Base-by-base conservation (phyloP, 768 basidiomycete genomes). In the Filobasidium floriforme region DNA sequence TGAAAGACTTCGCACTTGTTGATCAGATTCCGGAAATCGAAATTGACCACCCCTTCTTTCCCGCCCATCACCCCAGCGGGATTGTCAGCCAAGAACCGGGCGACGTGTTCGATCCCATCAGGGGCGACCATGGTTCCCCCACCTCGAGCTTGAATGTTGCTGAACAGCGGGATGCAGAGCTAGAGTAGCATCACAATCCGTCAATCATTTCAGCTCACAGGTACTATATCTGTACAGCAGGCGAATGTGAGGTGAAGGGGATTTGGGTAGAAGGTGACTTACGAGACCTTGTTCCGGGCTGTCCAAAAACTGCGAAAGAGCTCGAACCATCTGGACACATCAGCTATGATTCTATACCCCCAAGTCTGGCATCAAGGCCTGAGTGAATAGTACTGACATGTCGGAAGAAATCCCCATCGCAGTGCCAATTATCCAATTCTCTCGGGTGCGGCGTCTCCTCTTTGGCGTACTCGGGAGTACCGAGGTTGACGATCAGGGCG, bases 401-500 rank as follows among this genome's bases (percentile, higher is more conserved):
- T 5, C 46, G 46, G 46, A 46, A 62, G 29, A 37, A 63, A 63
- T 75, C 69, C 41, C 71, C 74, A 66, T 77, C 72, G 52, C 69
- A 63, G 73, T 87, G 86, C 85, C 86, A 87, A 68, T 86, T 85
- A 63, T 82, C 81, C 63, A 87, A 76, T 59, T 84, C 81, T 62
- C 76, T 73, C 5, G 84, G 83, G 40, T 75, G 70, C 18, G 55
- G 26, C 12, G 57, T n/a, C n/a, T 60, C 41, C 65, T 44, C 37
- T 26, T 54, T 54, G 55, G 43, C 51, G n/a, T 55, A 75, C 51
- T 82, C 81, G 7, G 82, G 80, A 15, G 78, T 81, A 24, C 85
- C 85, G 22, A 87, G 77, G 71, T 86, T 87, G 54, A 86, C 83
- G 68, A 86, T 86, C 74, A 86, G 85, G 40, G 83, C 82, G 59